phyloP scores from a whole-genome alignment of 192 early-diverging fungal species.

The Chytriomyces sp. region DNA sequence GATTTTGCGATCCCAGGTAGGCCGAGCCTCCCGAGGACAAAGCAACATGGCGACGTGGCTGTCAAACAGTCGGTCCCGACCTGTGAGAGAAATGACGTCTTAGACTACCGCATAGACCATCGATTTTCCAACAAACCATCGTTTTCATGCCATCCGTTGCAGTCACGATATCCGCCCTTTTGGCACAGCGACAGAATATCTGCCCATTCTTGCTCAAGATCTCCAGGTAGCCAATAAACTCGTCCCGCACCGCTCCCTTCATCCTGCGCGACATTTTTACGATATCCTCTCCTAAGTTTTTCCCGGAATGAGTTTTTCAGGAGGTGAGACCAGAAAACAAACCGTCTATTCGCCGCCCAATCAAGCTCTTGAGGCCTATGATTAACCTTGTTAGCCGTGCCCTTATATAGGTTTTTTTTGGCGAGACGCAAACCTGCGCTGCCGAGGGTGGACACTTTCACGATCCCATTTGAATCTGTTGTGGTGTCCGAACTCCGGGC shows the following conservation, averaged over 20 bases:
- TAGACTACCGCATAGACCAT: no score
- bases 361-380: constrained; percentile 15
- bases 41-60: not conserved
- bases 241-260: constrained; percentile 13
- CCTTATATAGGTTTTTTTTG: not conserved
- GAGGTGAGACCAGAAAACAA: not conserved
- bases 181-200: constrained; percentile 20
- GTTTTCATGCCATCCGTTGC: constrained; percentile 20
- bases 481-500: not conserved
- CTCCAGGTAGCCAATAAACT: constrained; percentile 29
- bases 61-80: constrained; percentile 12
- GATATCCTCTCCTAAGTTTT: constrained; percentile 17
- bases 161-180: constrained; percentile 3
- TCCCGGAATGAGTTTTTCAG: not conserved
- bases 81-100: constrained; percentile 17
- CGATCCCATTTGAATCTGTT: no score
- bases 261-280: constrained; percentile 20
- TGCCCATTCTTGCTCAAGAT: constrained; percentile 16
- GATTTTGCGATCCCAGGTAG: no score
- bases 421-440: constrained; percentile 6
- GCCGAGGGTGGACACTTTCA: constrained; percentile 20
- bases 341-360: constrained; percentile 22
- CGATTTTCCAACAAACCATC: not conserved
- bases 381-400: not conserved
- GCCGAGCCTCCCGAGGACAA: constrained; percentile 20